Evolutionary conservation across 306 rosid genomes (phyloP).

Genomic region (Prunus armeniaca): DNA sequence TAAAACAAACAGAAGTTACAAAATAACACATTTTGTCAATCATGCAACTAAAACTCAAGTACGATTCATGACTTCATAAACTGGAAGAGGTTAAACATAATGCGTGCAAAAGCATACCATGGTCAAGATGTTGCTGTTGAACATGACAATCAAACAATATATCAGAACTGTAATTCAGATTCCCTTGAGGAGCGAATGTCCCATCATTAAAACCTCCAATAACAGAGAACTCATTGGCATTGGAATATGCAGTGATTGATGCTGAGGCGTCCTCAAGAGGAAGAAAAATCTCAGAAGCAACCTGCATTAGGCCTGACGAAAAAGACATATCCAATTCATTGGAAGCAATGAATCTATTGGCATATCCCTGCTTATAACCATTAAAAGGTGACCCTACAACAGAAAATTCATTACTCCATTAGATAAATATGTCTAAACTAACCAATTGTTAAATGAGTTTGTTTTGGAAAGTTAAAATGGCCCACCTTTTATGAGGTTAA

Average conservation of each 20-base stretch:
- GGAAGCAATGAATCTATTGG: slow-evolving; percentile 2
- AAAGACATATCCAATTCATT: not conserved
- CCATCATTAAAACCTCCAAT: slow-evolving; percentile 13
- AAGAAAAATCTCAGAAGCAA: slow-evolving; percentile 10
- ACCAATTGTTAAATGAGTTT: not conserved
- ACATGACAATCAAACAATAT: slow-evolving; percentile 6
- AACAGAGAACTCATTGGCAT: slow-evolving; percentile 19
- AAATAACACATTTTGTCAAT: not conserved
- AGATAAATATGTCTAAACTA: not conserved
- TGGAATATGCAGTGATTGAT: slow-evolving; percentile 17
- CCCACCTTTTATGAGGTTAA: slow-evolving; percentile 7
- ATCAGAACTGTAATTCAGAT: slow-evolving; percentile 18
- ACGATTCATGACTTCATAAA: slow-evolving; percentile 1
- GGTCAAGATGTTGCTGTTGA: slow-evolving; percentile 25
- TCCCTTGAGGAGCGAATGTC: not conserved
- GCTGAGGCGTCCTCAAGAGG: slow-evolving; percentile 18
- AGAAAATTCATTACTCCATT: not conserved
- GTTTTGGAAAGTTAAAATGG: not conserved
- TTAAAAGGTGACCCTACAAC: slow-evolving; percentile 5
- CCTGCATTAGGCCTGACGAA: not conserved
- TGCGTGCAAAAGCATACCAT: slow-evolving; percentile 17
- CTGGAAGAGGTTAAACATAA: not conserved
- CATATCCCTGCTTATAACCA: slow-evolving; percentile 10
- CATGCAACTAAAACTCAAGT: not conserved
- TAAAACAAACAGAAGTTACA: not conserved